Evolutionary conservation across 2,329 filamentous ascomycete genomes (phyloP).

Genomic region (Elsinoe ampelina): DNA sequence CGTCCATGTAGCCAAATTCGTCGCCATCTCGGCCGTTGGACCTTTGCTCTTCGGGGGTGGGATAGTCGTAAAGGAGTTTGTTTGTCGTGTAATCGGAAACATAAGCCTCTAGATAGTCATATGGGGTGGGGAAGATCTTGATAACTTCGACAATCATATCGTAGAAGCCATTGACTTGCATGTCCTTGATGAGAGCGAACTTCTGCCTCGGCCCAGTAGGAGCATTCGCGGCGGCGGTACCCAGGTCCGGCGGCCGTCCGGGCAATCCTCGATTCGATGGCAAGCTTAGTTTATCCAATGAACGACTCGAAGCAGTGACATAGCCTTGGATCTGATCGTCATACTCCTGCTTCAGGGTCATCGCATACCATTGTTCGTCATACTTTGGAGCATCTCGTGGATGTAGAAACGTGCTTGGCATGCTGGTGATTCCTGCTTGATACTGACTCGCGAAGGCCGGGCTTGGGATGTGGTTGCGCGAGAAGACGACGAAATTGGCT

Average conservation of each 20-base stretch:
- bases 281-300: constrained; percentile 7
- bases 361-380: constrained; percentile 19
- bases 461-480: constrained; percentile 1
- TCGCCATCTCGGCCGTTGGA: constrained; percentile 42
- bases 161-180: constrained; percentile 48
- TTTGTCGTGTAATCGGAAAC: constrained; percentile 79
- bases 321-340: background rate
- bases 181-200: constrained; percentile 56
- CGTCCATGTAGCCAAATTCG: constrained; percentile 44
- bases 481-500: background rate
- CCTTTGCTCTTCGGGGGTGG: constrained; percentile 28
- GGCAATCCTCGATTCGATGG: background rate
- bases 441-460: constrained; percentile 1
- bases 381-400: constrained; percentile 3
- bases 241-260: no score
- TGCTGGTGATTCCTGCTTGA: background rate
- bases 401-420: constrained; percentile 7
- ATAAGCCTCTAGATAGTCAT: constrained; percentile 51
- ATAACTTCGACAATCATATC: constrained; percentile 67
- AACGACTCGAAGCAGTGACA: background rate
- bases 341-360: constrained; percentile 13
- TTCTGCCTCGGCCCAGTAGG: constrained; percentile 39
- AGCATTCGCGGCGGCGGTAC: background rate
- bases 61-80: constrained; percentile 49
- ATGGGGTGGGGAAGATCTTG: constrained; percentile 38